These are phyloP conservation scores for Trametes sp. DNA, from an alignment of 1,284 basidiomycete species.

Conservation along the genomic window DNA sequence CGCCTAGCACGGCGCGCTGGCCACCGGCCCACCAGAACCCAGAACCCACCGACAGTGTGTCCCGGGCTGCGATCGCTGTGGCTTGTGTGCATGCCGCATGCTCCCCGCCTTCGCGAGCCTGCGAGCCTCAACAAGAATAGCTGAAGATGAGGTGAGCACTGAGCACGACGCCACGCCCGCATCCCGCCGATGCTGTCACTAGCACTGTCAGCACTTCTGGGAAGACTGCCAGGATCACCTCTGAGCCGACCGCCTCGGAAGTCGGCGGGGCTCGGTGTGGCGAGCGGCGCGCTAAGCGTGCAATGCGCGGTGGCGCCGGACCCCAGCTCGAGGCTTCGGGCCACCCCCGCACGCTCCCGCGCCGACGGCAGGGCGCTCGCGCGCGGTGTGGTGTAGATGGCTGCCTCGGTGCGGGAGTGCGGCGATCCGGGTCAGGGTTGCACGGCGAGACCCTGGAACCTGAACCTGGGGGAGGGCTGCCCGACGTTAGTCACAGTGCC, in stretches of 20 bases:
- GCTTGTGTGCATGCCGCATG: too few relatives aligned
- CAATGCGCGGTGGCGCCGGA: not conserved
- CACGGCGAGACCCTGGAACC: not conserved
- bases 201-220: not conserved
- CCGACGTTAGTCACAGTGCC: too few relatives aligned
- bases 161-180: too few relatives aligned
- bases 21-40: too few relatives aligned
- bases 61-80: not conserved
- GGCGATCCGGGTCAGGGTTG: not conserved
- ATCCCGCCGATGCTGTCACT: not conserved
- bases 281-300: not conserved
- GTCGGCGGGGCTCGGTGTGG: not conserved
- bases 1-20: too few relatives aligned
- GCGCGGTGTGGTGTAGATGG: not conserved
- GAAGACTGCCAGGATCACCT: not conserved
- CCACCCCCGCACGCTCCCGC: too few relatives aligned
- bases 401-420: not conserved
- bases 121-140: not conserved
- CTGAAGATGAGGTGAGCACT: not conserved
- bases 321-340: too few relatives aligned
- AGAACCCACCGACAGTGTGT: not conserved
- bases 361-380: not conserved
- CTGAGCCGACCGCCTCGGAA: not conserved
- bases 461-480: too few relatives aligned
- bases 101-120: too few relatives aligned